Percentiles rank a stretch among this genome's conserved stretches.
Conservation (phyloP, 176 grass and related monocot species). For the Hordeum marinum region DNA sequence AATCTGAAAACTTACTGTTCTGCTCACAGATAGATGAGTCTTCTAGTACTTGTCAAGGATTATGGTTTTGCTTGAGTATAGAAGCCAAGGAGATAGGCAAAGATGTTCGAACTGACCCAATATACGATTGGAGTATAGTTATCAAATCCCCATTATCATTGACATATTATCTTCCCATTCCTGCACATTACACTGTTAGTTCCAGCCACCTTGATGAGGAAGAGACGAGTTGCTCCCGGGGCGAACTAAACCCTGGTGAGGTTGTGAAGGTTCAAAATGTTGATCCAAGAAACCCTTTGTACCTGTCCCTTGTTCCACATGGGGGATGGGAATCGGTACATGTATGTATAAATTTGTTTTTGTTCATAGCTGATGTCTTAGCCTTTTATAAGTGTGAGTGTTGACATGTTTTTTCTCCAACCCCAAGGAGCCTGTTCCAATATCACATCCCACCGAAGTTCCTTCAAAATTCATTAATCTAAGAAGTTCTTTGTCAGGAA, state of each 20-base stretch:
- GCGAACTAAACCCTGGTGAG: slow-evolving; percentile 64
- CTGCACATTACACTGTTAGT: slow-evolving; percentile 63
- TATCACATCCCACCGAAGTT: slow-evolving; percentile 77
- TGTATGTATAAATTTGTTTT: slow-evolving; percentile 49
- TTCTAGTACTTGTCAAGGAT: slow-evolving; percentile 45
- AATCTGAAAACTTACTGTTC: slow-evolving; percentile 82
- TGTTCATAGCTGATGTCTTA: slow-evolving; percentile 3
- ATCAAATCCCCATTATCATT: slow-evolving; percentile 79
- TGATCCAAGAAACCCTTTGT: slow-evolving; percentile 73
- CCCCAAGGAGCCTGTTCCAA: slow-evolving; percentile 76
- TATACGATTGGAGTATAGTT: slow-evolving; percentile 85
- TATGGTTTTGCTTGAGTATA: slow-evolving; percentile 91
- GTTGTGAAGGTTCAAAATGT: slow-evolving; percentile 72
- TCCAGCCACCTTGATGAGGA: slow-evolving; percentile 39
- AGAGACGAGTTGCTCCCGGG: slow-evolving; percentile 54
- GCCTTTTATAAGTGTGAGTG: slow-evolving; percentile 11
- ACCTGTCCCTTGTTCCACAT: slow-evolving; percentile 76
- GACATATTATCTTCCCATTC: slow-evolving; percentile 78
- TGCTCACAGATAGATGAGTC: slow-evolving; percentile 63
- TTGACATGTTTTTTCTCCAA: slow-evolving; percentile 33
- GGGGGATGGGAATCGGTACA: slow-evolving; percentile 74
- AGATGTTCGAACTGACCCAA: slow-evolving; percentile 72
- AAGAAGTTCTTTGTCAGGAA: slow-evolving; percentile 73
- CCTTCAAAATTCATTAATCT: slow-evolving; percentile 75
- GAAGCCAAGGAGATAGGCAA: slow-evolving; percentile 93